Evolutionary conservation across 106 monocot species (phyloP).

Genomic region (Iris macrosiphon): DNA sequence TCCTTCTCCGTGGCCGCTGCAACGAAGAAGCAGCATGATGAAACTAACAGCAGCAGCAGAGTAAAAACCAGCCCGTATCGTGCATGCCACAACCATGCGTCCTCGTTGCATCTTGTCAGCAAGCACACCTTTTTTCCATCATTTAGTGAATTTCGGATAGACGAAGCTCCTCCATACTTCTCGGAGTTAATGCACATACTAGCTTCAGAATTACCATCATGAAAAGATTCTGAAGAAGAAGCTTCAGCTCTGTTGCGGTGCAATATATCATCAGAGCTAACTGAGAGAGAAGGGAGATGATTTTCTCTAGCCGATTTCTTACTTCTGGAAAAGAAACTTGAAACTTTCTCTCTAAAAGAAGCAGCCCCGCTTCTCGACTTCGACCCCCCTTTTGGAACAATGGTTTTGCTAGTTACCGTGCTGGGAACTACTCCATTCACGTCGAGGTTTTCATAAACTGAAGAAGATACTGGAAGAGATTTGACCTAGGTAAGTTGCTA

Average conservation of each 20-base stretch:
- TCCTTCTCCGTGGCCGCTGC: too few relatives aligned
- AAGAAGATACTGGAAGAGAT: conserved; percentile 11
- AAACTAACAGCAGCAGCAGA: too few relatives aligned
- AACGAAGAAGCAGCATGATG: too few relatives aligned
- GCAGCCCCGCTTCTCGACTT: conserved; percentile 35
- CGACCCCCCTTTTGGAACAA: too few relatives aligned
- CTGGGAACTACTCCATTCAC: too few relatives aligned
- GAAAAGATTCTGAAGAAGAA: not conserved
- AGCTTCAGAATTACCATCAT: not conserved
- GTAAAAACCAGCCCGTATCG: too few relatives aligned
- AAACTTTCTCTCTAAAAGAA: too few relatives aligned
- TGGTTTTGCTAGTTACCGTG: too few relatives aligned
- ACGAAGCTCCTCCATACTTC: conserved; percentile 3
- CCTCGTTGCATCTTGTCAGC: too few relatives aligned
- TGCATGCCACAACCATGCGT: too few relatives aligned
- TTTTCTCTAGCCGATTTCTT: conserved; percentile 41
- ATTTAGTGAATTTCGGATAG: conserved; percentile 9
- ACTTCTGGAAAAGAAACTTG: conserved; percentile 50
- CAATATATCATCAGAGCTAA: conserved; percentile 7
- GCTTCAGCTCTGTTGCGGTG: not conserved
- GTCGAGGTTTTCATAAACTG: too few relatives aligned
- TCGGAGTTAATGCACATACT: not conserved
- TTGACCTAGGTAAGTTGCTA: conserved; percentile 34
- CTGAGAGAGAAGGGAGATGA: conserved; percentile 8
- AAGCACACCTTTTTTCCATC: too few relatives aligned